Percentiles rank a stretch among this genome's conserved stretches.
These are phyloP conservation scores for Trichoderma endophyticum DNA, from an alignment of 2,329 filamentous ascomycete species.

Conservation along the genomic window DNA sequence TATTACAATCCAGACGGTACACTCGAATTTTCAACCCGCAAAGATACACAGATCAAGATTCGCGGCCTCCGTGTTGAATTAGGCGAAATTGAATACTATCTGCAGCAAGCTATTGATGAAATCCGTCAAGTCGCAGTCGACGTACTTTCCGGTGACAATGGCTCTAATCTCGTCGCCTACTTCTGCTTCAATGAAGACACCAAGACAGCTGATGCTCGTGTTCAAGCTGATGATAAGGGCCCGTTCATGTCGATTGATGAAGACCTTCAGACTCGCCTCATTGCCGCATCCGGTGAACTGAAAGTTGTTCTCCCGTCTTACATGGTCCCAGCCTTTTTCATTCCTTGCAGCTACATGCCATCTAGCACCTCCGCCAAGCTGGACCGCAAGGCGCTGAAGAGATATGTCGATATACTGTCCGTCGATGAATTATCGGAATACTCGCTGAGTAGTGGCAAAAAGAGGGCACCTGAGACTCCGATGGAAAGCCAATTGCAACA, in stretches of 20 bases:
- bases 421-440: not conserved
- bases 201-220: not conserved
- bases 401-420: not conserved
- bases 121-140: not conserved
- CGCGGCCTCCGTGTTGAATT: constrained; percentile 15
- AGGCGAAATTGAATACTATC: constrained; percentile 10
- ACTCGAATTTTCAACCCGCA: not conserved
- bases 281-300: not conserved
- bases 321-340: constrained; percentile 14
- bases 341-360: constrained; percentile 11
- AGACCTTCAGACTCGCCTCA: constrained; percentile 16
- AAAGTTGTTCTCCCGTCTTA: constrained; percentile 1
- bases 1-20: constrained; percentile 13
- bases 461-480: not conserved
- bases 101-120: not conserved
- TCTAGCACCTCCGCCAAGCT: constrained; percentile 7
- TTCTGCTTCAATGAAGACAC: constrained; percentile 2
- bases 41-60: constrained; percentile 17
- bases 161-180: constrained; percentile 10
- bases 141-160: not conserved
- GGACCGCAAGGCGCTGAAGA: not conserved
- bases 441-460: not conserved
- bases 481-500: constrained; percentile 11
- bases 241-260: constrained; percentile 16
- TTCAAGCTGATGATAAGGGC: not conserved